phyloP scores from a whole-genome alignment of 345 rosid species.

The Linum usitatissimum region DNA sequence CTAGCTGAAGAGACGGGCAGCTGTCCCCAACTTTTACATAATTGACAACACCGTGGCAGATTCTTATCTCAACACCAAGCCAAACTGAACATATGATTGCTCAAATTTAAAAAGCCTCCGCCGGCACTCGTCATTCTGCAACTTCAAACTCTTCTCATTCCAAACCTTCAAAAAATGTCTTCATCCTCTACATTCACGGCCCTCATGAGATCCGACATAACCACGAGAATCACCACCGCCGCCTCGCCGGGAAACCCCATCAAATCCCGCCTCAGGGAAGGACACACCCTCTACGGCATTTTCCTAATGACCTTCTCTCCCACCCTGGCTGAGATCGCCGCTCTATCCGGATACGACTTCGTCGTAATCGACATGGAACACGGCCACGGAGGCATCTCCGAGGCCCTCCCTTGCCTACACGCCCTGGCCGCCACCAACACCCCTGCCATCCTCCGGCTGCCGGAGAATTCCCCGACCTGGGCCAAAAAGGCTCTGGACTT shows the following conservation, averaged over 20 bases:
- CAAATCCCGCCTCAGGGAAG: conserved; percentile 63
- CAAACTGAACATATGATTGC: neutral
- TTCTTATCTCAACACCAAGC: no score
- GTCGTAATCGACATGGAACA: conserved; percentile 92
- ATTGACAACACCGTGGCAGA: no score
- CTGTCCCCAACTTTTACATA: no score
- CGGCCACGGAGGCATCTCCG: conserved; percentile 79
- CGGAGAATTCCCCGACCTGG: conserved; percentile 63
- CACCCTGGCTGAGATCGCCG: conserved; percentile 77
- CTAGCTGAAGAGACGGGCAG: no score
- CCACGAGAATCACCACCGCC: conserved; percentile 1
- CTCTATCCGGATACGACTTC: conserved; percentile 75
- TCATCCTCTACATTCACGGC: neutral
- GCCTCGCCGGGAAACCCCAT: conserved; percentile 20
- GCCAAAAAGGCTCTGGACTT: conserved; percentile 86
- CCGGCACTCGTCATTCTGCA: neutral
- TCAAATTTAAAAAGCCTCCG: neutral
- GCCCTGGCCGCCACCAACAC: conserved; percentile 52
- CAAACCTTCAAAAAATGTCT: neutral
- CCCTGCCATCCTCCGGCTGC: conserved; percentile 62
- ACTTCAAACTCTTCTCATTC: neutral
- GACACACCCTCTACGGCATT: conserved; percentile 71
- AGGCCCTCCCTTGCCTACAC: conserved; percentile 54
- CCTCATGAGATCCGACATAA: neutral
- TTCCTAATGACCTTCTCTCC: conserved; percentile 88